Evolutionary conservation across 2,329 filamentous ascomycete genomes (phyloP).

Genomic region (Venturia carpophila): DNA sequence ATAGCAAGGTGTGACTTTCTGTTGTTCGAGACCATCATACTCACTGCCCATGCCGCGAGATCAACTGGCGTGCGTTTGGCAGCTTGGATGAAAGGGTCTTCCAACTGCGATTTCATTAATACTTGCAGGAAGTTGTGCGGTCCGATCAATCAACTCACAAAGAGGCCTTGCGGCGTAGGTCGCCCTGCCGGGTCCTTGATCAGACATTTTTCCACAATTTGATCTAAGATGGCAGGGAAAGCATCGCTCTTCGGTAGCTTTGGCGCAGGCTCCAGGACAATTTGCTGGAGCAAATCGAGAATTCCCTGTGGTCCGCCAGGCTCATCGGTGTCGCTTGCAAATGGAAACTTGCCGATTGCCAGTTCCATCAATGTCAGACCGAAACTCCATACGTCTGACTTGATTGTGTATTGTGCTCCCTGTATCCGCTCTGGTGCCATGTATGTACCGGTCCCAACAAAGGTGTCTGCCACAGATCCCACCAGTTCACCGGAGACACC

Average conservation of each 20-base stretch:
- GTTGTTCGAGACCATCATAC: slow-evolving; percentile 90
- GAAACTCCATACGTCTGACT: slow-evolving; percentile 98
- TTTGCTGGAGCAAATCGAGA: slow-evolving; percentile 89
- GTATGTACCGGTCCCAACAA: slow-evolving; percentile 97
- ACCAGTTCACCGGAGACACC: slow-evolving; percentile 97
- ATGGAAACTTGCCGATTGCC: slow-evolving; percentile 95
- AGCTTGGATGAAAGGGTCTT: slow-evolving; percentile 89
- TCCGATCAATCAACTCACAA: slow-evolving; percentile 50
- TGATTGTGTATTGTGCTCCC: slow-evolving; percentile 93
- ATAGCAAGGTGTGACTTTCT: slow-evolving; percentile 83
- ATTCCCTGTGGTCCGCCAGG: slow-evolving; percentile 78
- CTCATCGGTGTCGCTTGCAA: slow-evolving; percentile 69
- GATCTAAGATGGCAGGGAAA: slow-evolving; percentile 88
- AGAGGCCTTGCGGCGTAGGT: slow-evolving; percentile 88
- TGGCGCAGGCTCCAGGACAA: slow-evolving; percentile 91
- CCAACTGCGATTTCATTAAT: slow-evolving; percentile 53
- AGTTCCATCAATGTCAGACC: slow-evolving; percentile 93
- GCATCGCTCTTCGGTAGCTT: slow-evolving; percentile 94
- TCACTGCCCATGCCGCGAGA: slow-evolving; percentile 84
- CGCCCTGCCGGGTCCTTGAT: slow-evolving; percentile 81
- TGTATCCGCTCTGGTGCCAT: slow-evolving; percentile 99
- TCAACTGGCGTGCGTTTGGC: slow-evolving; percentile 95
- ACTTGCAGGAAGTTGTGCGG: not conserved
- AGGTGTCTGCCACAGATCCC: slow-evolving; percentile 96
- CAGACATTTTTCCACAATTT: slow-evolving; percentile 95